A percentile compares a stretch with the other conserved stretches of the same genome.
Conservation (phyloP, 805 yeast species). For the Tetrapisispora taiwanensis region DNA sequence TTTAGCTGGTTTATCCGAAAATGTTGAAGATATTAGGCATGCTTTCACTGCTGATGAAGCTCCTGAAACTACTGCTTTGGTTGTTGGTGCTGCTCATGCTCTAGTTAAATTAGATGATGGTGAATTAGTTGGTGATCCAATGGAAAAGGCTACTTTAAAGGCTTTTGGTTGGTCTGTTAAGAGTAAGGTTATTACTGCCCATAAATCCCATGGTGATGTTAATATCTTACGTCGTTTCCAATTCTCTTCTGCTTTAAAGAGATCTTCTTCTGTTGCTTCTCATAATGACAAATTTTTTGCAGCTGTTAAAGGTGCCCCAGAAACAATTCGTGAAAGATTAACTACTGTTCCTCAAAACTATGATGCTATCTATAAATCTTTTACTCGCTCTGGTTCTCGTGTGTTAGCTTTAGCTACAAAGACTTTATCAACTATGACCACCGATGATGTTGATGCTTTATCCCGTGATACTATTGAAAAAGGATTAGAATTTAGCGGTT, state of each 20-base stretch:
- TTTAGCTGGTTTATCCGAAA: conserved; percentile 62
- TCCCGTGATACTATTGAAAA: conserved; percentile 71
- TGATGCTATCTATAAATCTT: conserved; percentile 77
- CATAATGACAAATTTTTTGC: conserved; percentile 51
- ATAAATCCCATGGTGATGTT: conserved; percentile 38
- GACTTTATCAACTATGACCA: conserved; percentile 43
- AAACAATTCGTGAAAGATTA: conserved; percentile 77
- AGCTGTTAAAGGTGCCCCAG: conserved; percentile 97
- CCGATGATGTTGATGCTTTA: conserved; percentile 44
- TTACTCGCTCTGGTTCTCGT: conserved; percentile 92
- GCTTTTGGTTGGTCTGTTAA: conserved; percentile 82
- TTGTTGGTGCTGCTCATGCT: conserved; percentile 93
- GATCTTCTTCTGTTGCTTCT: conserved; percentile 80
- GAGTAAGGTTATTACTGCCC: conserved; percentile 58
- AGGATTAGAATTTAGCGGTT: conserved; percentile 74
- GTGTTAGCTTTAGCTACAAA: conserved; percentile 93
- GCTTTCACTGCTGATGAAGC: conserved; percentile 48
- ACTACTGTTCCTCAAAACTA: conserved; percentile 61
- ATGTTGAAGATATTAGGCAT: conserved; percentile 40
- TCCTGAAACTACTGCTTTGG: conserved; percentile 57
- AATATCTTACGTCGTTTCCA: conserved; percentile 88
- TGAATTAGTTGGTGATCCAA: conserved; percentile 96
- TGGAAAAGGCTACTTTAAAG: conserved; percentile 92
- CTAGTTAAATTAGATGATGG: conserved; percentile 91
- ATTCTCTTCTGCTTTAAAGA: conserved; percentile 88